Conservation (phyloP, 129 eudicot genomes). For the Tagetes patula region DNA sequence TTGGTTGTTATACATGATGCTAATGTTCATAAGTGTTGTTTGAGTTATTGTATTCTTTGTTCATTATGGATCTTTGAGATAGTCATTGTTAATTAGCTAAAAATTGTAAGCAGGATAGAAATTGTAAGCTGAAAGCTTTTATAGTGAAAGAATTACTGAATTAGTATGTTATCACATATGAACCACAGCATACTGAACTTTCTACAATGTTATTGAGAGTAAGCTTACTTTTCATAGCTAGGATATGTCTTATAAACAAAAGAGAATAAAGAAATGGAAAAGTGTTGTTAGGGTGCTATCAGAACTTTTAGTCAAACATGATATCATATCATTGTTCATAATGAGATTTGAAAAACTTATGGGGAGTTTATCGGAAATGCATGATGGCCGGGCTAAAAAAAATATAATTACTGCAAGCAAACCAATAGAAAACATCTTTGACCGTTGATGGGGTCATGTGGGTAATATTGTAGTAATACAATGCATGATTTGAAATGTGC, state of each 20-base stretch:
- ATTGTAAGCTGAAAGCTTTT: not conserved
- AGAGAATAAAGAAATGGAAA: not conserved
- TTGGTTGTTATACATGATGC: too few relatives aligned
- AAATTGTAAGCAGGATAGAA: not conserved
- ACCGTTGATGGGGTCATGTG: not conserved
- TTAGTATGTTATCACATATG: not conserved
- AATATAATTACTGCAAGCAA: not conserved
- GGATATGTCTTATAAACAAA: not conserved
- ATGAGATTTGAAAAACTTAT: not conserved
- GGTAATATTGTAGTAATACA: not conserved
- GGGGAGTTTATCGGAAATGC: not conserved
- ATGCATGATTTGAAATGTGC: slow-evolving; percentile 2
- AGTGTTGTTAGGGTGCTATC: slow-evolving; percentile 1
- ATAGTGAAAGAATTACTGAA: not conserved
- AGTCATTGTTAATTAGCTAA: not conserved
- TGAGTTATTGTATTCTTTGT: slow-evolving; percentile 4
- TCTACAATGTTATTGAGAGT: not conserved
- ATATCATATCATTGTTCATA: not conserved
- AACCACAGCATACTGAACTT: not conserved
- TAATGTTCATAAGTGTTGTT: too few relatives aligned
- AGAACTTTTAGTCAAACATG: not conserved
- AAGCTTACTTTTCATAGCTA: not conserved
- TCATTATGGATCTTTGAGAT: not conserved
- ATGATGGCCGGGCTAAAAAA: not conserved
- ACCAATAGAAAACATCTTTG: not conserved